Conservation (phyloP, 176 grass and related monocot species). For the Carex kokanica region DNA sequence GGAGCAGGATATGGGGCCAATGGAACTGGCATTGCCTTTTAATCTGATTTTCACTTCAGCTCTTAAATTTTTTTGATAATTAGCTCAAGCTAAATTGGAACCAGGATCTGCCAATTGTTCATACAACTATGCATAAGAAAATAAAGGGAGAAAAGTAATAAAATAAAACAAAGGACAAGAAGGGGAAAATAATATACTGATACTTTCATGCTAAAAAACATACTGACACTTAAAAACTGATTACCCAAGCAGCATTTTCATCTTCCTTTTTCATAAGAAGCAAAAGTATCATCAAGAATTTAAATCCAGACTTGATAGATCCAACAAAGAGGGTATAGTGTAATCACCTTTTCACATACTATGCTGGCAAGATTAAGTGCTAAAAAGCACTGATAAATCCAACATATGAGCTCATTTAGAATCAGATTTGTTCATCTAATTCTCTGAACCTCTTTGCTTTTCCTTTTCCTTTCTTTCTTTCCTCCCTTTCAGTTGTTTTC, state of each 20-base stretch:
- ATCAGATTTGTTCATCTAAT: conserved; percentile 12
- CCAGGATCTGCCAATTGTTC: conserved; percentile 25
- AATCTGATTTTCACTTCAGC: conserved; percentile 29
- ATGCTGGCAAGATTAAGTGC: conserved; percentile 10
- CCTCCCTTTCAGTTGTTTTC: background rate
- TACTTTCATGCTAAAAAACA: background rate
- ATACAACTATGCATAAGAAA: conserved; percentile 29
- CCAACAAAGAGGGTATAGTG: background rate
- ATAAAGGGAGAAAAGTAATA: background rate
- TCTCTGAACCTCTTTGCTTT: conserved; percentile 1
- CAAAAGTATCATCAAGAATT: background rate
- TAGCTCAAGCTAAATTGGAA: conserved; percentile 19
- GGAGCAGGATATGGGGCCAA: conserved; percentile 83
- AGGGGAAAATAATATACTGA: conserved; percentile 22
- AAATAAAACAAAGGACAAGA: conserved; percentile 18
- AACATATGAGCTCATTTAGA: conserved; percentile 15
- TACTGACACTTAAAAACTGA: background rate
- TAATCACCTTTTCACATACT: conserved; percentile 23
- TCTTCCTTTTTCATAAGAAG: background rate
- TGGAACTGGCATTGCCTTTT: conserved; percentile 91
- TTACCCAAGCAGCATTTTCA: background rate
- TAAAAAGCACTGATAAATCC: conserved; percentile 17
- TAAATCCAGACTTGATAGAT: background rate
- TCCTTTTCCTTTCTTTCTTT: no score
- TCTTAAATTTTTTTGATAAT: background rate